Evolutionary conservation across 2,329 filamentous ascomycete genomes (phyloP).

Genomic region (Verruconis gallopava): DNA sequence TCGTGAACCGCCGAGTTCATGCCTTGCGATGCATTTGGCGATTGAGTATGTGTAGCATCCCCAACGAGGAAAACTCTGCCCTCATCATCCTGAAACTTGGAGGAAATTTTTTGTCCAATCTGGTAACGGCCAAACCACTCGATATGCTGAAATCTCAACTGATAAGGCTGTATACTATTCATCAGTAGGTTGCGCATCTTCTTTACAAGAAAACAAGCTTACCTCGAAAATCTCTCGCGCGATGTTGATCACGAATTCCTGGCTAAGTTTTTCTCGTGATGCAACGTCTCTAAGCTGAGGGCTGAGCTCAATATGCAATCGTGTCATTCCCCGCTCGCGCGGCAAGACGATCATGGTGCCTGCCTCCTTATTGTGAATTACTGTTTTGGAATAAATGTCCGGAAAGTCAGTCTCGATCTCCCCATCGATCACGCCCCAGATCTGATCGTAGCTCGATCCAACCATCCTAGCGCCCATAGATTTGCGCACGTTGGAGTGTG

Average conservation of each 20-base stretch:
- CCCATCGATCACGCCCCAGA: slow-evolving; percentile 63
- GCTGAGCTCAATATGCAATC: slow-evolving; percentile 40
- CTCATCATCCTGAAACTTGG: slow-evolving; percentile 30
- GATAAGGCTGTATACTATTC: slow-evolving; percentile 33
- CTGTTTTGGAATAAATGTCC: slow-evolving; percentile 62
- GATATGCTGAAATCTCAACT: slow-evolving; percentile 31
- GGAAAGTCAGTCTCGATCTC: slow-evolving; percentile 60
- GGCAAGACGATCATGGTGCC: slow-evolving; percentile 64
- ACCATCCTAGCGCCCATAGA: slow-evolving; percentile 31
- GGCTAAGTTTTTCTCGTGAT: slow-evolving; percentile 29
- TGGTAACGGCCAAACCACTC: slow-evolving; percentile 41
- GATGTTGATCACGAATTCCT: slow-evolving; percentile 58
- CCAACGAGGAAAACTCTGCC: slow-evolving; percentile 36
- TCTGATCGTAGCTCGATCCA: slow-evolving; percentile 2
- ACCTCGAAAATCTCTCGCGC: slow-evolving; percentile 25
- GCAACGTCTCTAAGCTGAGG: slow-evolving; percentile 21
- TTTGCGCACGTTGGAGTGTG: slow-evolving; percentile 56
- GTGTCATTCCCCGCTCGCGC: slow-evolving; percentile 58
- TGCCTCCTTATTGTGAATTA: slow-evolving; percentile 52
- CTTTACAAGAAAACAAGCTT: background rate
- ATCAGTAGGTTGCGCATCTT: background rate
- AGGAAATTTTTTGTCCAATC: slow-evolving; percentile 36
- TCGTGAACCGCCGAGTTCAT: slow-evolving; percentile 35
- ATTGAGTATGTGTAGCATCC: slow-evolving; percentile 30
- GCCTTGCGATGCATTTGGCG: slow-evolving; percentile 30